Conservation (phyloP, 1,284 basidiomycete genomes). For the Trichosporon sp. region DNA sequence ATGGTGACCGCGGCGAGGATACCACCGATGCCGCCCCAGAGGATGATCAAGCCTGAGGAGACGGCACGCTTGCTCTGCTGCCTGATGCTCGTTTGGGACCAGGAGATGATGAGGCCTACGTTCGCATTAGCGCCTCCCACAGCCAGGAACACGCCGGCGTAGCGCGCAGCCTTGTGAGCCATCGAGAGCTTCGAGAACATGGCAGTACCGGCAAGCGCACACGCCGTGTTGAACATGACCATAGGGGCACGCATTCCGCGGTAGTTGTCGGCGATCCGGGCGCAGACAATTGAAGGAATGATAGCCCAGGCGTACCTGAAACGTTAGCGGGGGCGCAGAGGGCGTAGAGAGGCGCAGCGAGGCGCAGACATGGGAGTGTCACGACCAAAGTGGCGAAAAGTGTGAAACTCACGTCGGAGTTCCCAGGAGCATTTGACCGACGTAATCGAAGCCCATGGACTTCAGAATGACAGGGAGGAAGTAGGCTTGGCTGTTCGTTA, state of each 20-base stretch:
- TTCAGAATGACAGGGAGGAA: constrained; percentile 52
- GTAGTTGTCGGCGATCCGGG: constrained; percentile 52
- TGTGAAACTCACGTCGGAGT: constrained; percentile 48
- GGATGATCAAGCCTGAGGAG: constrained; percentile 55
- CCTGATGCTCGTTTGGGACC: constrained; percentile 57
- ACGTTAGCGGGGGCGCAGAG: too few relatives aligned
- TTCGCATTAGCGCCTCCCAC: constrained; percentile 51
- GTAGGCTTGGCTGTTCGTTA: constrained; percentile 39
- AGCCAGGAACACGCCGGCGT: constrained; percentile 57
- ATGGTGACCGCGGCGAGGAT: constrained; percentile 41
- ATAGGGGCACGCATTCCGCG: constrained; percentile 21
- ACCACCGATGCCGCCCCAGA: constrained; percentile 58
- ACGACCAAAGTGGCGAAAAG: too few relatives aligned
- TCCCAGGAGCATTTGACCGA: constrained; percentile 50
- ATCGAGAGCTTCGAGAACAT: constrained; percentile 31
- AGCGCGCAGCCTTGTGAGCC: constrained; percentile 45
- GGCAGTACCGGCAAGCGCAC: constrained; percentile 26
- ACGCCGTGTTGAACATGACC: constrained; percentile 26
- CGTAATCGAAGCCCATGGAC: constrained; percentile 34
- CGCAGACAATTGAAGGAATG: constrained; percentile 51
- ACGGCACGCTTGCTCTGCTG: constrained; percentile 55
- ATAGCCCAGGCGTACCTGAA: constrained; percentile 47
- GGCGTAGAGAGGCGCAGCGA: too few relatives aligned
- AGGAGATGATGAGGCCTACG: constrained; percentile 49
- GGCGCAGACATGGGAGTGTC: too few relatives aligned